Evolutionary conservation across 1,139 yeast genomes (phyloP).

Genomic region (Zygoascus meyerae): DNA sequence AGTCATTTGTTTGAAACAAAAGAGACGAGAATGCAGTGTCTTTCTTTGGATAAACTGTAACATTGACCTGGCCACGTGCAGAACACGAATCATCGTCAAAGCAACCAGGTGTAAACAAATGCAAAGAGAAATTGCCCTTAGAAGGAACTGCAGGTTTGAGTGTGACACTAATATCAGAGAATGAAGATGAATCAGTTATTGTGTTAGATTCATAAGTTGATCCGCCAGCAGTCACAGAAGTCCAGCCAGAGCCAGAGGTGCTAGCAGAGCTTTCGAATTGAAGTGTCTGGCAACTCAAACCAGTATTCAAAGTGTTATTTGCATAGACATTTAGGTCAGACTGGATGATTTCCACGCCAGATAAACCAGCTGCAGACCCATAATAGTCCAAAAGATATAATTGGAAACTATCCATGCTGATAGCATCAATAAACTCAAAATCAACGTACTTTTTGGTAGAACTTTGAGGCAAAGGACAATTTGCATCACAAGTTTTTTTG

Average conservation of each 20-base stretch:
- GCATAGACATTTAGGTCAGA: constrained; percentile 56
- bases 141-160: constrained; percentile 62
- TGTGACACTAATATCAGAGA: constrained; percentile 43
- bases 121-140: constrained; percentile 68
- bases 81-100: constrained; percentile 59
- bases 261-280: constrained; percentile 18
- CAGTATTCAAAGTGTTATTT: constrained; percentile 64
- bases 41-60: constrained; percentile 50
- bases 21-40: constrained; percentile 38
- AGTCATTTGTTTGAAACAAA: constrained; percentile 73
- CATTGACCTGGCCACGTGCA: constrained; percentile 71
- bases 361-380: constrained; percentile 61
- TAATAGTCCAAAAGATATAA: constrained; percentile 65
- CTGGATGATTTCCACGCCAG: constrained; percentile 71
- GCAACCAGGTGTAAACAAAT: constrained; percentile 87
- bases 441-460: constrained; percentile 59
- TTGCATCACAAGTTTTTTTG: constrained; percentile 66
- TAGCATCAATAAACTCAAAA: constrained; percentile 67
- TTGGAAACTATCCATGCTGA: constrained; percentile 57
- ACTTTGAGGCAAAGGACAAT: constrained; percentile 59
- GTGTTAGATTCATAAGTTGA: constrained; percentile 35
- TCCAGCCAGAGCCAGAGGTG: constrained; percentile 26
- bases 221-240: constrained; percentile 24
- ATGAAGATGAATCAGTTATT: constrained; percentile 32
- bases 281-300: constrained; percentile 37